Conservation (phyloP, 2,329 filamentous ascomycete species). For the Diaporthe ilicicola region DNA sequence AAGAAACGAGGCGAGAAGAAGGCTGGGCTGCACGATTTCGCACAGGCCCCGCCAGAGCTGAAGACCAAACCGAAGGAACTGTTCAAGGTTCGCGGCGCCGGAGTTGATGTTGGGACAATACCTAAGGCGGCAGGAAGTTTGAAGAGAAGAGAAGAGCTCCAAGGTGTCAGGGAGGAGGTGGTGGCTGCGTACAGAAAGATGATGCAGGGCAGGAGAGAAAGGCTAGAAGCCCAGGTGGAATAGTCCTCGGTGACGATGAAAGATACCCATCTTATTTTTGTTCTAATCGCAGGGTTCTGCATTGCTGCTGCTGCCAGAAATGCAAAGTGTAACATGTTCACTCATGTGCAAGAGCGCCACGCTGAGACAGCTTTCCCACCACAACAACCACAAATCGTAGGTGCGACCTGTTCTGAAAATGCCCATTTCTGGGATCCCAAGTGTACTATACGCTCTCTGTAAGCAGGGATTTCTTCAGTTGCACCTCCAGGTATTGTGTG, state of each 20-base stretch:
- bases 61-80: constrained; percentile 70
- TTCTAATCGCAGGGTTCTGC: not conserved
- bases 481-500: not conserved
- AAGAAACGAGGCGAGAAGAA: constrained; percentile 67
- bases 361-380: not conserved
- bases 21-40: constrained; percentile 64
- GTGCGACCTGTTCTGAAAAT: not conserved
- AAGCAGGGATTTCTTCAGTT: not conserved
- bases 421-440: not conserved
- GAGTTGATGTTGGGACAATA: constrained; percentile 73
- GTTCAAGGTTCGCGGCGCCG: constrained; percentile 70
- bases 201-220: constrained; percentile 64
- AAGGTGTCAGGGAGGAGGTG: constrained; percentile 73
- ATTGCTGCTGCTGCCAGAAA: not conserved
- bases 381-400: not conserved
- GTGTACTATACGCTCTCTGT: too few species aligned
- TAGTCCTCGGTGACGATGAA: not conserved
- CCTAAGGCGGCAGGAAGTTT: constrained; percentile 76
- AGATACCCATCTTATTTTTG: not conserved
- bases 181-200: constrained; percentile 77
- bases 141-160: constrained; percentile 76
- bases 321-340: too few species aligned
- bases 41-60: constrained; percentile 78
- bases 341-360: too few species aligned
- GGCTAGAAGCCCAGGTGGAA: not conserved